phyloP scores from a whole-genome alignment of 805 yeast species.

The Saccharomycopsis sp. region DNA sequence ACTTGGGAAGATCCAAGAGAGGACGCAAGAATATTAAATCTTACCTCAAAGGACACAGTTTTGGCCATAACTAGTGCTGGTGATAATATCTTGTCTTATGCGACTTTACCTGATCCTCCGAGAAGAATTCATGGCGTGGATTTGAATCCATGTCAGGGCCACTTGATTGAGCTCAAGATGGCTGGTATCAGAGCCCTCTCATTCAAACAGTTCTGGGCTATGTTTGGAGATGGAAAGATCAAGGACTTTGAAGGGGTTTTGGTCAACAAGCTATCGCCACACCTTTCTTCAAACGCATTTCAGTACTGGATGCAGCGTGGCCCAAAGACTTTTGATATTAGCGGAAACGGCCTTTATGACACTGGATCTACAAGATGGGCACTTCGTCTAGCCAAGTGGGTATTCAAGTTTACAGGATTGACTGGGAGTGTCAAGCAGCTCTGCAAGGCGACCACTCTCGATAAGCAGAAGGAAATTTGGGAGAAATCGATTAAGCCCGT shows the following conservation, averaged over 20 bases:
- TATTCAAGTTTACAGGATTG: slow-evolving; percentile 53
- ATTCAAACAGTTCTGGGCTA: slow-evolving; percentile 58
- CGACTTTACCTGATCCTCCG: slow-evolving; percentile 66
- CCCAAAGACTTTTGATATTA: slow-evolving; percentile 43
- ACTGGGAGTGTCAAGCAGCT: slow-evolving; percentile 44
- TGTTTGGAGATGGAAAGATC: slow-evolving; percentile 72
- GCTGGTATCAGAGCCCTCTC: slow-evolving; percentile 57
- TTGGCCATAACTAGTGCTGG: slow-evolving; percentile 85
- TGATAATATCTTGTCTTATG: slow-evolving; percentile 71
- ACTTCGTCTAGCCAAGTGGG: slow-evolving; percentile 53
- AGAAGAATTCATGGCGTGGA: slow-evolving; percentile 78
- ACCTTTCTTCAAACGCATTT: slow-evolving; percentile 71
- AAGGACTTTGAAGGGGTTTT: slow-evolving; percentile 46
- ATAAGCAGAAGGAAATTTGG: slow-evolving; percentile 64
- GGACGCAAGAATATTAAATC: slow-evolving; percentile 59
- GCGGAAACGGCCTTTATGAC: slow-evolving; percentile 62
- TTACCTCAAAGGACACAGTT: slow-evolving; percentile 60
- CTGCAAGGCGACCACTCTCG: slow-evolving; percentile 49
- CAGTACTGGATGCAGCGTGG: slow-evolving; percentile 75
- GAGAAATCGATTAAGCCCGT: slow-evolving; percentile 55
- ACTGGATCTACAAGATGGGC: slow-evolving; percentile 90
- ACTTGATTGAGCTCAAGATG: slow-evolving; percentile 68
- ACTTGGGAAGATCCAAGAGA: slow-evolving; percentile 91
- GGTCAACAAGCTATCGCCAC: slow-evolving; percentile 51
- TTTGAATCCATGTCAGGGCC: slow-evolving; percentile 77